Evolutionary conservation across 768 basidiomycete genomes (phyloP), one percentile per base, ranked within the genome.

Genomic region (Cystobasidium onofrii): DNA sequence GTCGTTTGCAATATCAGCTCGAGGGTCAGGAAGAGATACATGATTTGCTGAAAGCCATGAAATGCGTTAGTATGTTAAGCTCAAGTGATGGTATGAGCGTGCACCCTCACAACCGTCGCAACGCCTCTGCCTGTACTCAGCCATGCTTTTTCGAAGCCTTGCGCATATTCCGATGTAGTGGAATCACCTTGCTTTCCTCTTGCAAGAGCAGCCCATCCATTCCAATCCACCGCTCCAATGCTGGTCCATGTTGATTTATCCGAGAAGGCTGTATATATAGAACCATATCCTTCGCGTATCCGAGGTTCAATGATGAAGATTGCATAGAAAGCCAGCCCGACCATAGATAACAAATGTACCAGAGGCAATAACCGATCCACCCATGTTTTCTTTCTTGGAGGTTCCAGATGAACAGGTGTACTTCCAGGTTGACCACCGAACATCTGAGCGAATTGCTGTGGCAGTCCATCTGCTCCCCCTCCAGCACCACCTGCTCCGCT

Each of bases 1-100:
- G 76, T 74, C 7, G 76, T 76, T 73, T 79, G 78, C 1, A 79
- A 70, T 20, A 79, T 75, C 54, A 79, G 76, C 73, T 79, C 77
- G 62, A 76, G 43, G n/a, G 76, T 77, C 43, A 79, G 66, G 57
- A 79, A 79, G 69, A 77, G 73, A 75, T 78, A 79, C 17, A 79
- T 34, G 0, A 79, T 41, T 0, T 78, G 78, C 76, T 78, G 74
- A 12, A 12, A 39, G 7, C 9, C 0, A 0, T 23, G 44, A 9
- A 23, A 3, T 2, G 52, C 2, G 1, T 41, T 23, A 25, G 46
- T 70, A 44, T 64, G 57, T 1, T 15, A n/a, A 29, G n/a, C 1
- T 6, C 33, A 18, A 0, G 25, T 34, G 0, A 23, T 9, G 25
- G 25, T 13, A n/a, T 20, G 13, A n/a, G 15, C 1, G 10, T 54